These are phyloP conservation scores for Rehmannia glutinosa DNA, from an alignment of 257 asterid genomes.

Conservation along the genomic window DNA sequence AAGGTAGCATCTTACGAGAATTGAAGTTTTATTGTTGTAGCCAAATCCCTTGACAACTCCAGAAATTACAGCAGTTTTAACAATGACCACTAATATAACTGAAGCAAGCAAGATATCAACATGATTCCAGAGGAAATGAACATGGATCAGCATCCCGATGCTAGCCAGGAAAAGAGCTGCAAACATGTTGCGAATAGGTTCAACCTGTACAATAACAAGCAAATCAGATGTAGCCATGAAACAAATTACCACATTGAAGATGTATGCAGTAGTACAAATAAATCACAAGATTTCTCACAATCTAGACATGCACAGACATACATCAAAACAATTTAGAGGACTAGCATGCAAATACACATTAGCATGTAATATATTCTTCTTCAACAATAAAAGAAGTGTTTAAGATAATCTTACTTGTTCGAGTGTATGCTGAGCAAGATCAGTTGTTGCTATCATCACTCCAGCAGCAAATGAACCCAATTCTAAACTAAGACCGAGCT, in stretches of 20 bases:
- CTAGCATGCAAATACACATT: not conserved
- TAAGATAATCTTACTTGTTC: conserved; percentile 62
- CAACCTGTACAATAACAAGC: conserved; percentile 63
- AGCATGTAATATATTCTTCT: not conserved
- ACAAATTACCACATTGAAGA: not conserved
- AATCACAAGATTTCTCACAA: not conserved
- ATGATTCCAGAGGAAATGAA: conserved; percentile 97
- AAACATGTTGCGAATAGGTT: conserved; percentile 93
- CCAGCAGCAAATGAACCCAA: conserved; percentile 99
- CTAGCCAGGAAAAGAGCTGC: conserved; percentile 99
- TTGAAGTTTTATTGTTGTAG: conserved; percentile 91
- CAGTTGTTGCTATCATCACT: conserved; percentile 97
- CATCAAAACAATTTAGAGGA: not conserved
- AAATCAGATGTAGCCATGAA: conserved; percentile 22
- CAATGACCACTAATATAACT: conserved; percentile 82
- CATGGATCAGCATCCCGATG: conserved; percentile 99
- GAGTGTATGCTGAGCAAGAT: conserved; percentile 94
- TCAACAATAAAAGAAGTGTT: not conserved
- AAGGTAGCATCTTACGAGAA: conserved; percentile 60
- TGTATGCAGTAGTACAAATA: not conserved
- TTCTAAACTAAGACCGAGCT: conserved; percentile 97
- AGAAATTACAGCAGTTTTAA: conserved; percentile 77
- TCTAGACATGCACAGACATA: not conserved
- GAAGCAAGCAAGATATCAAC: conserved; percentile 97
- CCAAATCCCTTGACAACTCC: conserved; percentile 94